Evolutionary conservation across 495 filamentous ascomycete genomes (phyloP), one percentile per base, ranked within the genome.

Genomic region (Hyaloscypha bicolor): DNA sequence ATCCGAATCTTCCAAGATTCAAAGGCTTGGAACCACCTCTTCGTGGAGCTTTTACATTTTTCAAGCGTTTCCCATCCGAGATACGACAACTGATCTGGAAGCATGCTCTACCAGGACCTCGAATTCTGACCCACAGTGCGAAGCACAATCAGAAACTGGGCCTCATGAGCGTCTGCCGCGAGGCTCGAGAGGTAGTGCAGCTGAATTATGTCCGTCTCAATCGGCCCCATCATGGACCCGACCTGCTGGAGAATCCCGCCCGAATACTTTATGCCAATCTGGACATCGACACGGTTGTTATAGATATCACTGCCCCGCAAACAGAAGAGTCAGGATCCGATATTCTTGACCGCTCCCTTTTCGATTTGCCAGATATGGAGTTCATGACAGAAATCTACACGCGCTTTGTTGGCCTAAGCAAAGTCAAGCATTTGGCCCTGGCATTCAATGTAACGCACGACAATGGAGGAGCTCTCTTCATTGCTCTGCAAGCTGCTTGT

Each of bases 51-150:
- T 67, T 67, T 37, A 31, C 51, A 16, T 12, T n/a, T 2, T 67
- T 67, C 51, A 48, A 30, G 5, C 12, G 25, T 12, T 51, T 67
- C 39, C 65, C 65, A 12, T 1, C 57, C 9, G 65, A 67, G 48
- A 53, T 67, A 25, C 65, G 65, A 21, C 65, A 57, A 2, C n/a
- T 32, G 33, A 62, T 67, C 11, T 62, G 65, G 65, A 29, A 32
- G 6, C 19, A 21, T 25, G 21, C 35, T 56, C 48, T 63, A 29
- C 65, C 65, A 45, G 58, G 53, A 9, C 33, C 58, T 30, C 58
- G 65, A 14, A 37, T 62, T 21, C 22, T 67, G 3, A 67, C 65
- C 39, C 65, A 62, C 22, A 51, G 55, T 45, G 19, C 58, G 4
- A 16, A 30, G 4, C 65, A 67, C 59, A 67, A 67, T 35, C n/a